Evolutionary conservation across 306 rosid species (phyloP), one percentile per base, ranked within the genome.

Genomic region (Gillenia trifoliata): DNA sequence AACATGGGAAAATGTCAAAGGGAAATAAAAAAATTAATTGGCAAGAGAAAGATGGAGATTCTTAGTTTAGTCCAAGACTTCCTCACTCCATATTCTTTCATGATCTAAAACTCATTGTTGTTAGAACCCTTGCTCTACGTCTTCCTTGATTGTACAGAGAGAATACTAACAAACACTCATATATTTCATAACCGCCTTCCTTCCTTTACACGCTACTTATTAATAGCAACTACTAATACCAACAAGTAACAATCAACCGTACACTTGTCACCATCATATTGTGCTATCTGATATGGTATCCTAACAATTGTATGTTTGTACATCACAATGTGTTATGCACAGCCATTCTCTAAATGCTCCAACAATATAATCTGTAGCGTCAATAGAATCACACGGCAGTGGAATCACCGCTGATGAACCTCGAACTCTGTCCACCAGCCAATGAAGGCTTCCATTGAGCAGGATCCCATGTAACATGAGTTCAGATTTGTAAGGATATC

Each of bases 61-160:
- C 28, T n/a, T 19, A 72, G 13, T 47, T 25, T 36, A 9, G 36
- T 72, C 75, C 75, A 57, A 36, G 75, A 72, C 25, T 38, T 26
- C 16, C 22, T 36, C 23, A 72, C 33, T 2, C 54, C 66, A 16
- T 72, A 57, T 59, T 72, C 66, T n/a, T 57, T 72, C 66, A 72
- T 72, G 6, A 72, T 22, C 66, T 66, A 72, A 57, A 57, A 8
- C 20, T 55, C 31, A 55, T 36, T n/a, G 31, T 23, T n/a, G n/a
- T n/a, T n/a, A n/a, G n/a, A n/a, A n/a, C n/a, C n/a, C 33, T 31
- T 31, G 5, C 33, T 31, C 33, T 31, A 31, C 33, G 38, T 33
- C 34, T 5, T 33, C 34, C 34, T 33, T 5, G 36, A 33, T 33
- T 33, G 6, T 3, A 33, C n/a, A 33, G 36, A 33, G 7, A 33